Evolutionary conservation across 768 basidiomycete genomes (phyloP), one percentile per base, ranked within the genome.

Genomic region (Pleurotus sapidus): DNA sequence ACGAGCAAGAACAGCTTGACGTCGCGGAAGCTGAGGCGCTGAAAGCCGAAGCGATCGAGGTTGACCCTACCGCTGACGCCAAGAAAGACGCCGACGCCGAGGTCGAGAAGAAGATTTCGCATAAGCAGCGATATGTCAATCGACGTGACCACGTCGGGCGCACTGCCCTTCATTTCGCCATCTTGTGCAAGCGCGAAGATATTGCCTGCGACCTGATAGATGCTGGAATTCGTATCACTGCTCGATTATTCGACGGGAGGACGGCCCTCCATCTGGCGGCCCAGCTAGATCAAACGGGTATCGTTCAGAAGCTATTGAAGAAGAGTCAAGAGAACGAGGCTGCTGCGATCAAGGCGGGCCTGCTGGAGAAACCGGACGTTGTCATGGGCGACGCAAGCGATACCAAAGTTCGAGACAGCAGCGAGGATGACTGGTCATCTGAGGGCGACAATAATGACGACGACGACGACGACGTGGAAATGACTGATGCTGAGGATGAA

Each of bases 71-170:
- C n/a, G 15, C 43, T 5, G 55, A 56, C 11, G 11, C 18, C 18
- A 15, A 56, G 9, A 18, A 24, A 14, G 43, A 45, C 8, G 27
- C 25, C 18, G 37, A 56, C 14, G 43, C 15, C 14, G 43, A 39
- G 38, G 39, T 23, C 15, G 39, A 54, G 51, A 54, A 54, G 51
- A 39, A 54, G 51, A 54, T 42, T 9, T 46, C 55, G 7, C 51
- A 54, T 24, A 54, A 54, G 37, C 51, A 54, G 24, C 51, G 51
- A 5, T 54, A 54, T 42, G 63, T 84, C 23, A 74, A 84, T 60
- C 72, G 75, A 38, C 79, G 85, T 2, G 84, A 86, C 65, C 82
- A 85, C 53, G 82, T 86, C 42, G 86, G 85, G 0, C 80, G 86
- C 3, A 82, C 83, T 3, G 69, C 78, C 1, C 71, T 87, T n/a